Evolutionary conservation across 179 eudicot genomes (phyloP).

Genomic region (Silene vulgaris): DNA sequence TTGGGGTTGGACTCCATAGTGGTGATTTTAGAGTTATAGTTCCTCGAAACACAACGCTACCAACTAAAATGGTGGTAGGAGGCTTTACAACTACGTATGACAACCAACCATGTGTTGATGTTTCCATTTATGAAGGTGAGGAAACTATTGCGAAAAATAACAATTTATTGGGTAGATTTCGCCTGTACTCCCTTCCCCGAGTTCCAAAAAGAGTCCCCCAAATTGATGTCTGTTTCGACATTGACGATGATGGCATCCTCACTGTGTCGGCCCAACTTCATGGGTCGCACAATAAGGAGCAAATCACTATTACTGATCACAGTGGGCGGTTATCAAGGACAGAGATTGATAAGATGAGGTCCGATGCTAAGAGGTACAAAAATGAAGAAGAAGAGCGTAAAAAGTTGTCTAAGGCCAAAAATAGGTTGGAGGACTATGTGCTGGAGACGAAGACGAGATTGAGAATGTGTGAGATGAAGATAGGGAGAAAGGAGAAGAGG

Average conservation of each 20-base stretch:
- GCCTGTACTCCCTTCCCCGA: constrained; percentile 4
- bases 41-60: background rate
- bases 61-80: background rate
- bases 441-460: background rate
- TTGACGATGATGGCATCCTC: constrained; percentile 7
- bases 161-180: constrained; percentile 10
- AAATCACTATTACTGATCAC: constrained; percentile 4
- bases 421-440: background rate
- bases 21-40: background rate
- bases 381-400: background rate
- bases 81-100: background rate
- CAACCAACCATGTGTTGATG: background rate
- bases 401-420: background rate
- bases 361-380: background rate
- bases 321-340: background rate
- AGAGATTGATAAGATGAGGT: background rate
- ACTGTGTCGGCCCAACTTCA: constrained; percentile 11
- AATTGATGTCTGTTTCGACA: background rate
- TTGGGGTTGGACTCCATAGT: background rate
- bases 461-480: background rate
- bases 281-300: constrained; percentile 9
- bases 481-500: constrained; percentile 16
- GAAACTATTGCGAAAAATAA: background rate
- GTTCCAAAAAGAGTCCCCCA: background rate
- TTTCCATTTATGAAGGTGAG: background rate